These are phyloP conservation scores for Harringtonia aguacate DNA, from an alignment of 2,329 filamentous ascomycete species.

Conservation along the genomic window DNA sequence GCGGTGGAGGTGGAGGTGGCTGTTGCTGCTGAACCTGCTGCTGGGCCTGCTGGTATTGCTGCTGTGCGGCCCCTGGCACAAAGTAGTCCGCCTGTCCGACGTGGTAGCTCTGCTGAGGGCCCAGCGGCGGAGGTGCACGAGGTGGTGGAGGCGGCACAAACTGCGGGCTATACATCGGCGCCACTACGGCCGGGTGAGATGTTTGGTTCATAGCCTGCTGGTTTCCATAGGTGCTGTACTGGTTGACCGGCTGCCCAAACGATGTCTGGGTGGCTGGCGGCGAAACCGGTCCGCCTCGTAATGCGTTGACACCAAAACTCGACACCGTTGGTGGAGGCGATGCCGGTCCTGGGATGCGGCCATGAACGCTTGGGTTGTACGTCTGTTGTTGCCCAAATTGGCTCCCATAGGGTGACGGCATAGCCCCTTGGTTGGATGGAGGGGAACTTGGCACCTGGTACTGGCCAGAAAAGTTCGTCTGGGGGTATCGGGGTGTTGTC, in stretches of 20 bases:
- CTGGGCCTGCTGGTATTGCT: conserved; percentile 17
- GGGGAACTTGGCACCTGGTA: conserved; percentile 49
- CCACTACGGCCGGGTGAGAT: conserved; percentile 23
- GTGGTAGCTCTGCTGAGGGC: conserved; percentile 51
- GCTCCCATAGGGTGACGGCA: conserved; percentile 20
- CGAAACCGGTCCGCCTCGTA: conserved; percentile 31
- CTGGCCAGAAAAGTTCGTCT: conserved; percentile 43
- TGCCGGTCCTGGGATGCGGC: conserved; percentile 44
- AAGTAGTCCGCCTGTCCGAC: conserved; percentile 26
- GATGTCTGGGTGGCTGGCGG: conserved; percentile 52
- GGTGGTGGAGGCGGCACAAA: conserved; percentile 55
- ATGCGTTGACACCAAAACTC: conserved; percentile 21
- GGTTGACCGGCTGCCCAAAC: conserved; percentile 36
- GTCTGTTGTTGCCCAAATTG: conserved; percentile 36
- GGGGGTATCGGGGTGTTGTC: conserved; percentile 36
- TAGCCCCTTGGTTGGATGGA: conserved; percentile 34
- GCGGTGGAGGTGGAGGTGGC: conserved; percentile 29
- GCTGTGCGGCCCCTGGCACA: conserved; percentile 18
- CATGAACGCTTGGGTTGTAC: conserved; percentile 50
- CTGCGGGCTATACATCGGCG: conserved; percentile 38
- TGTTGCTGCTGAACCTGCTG: conserved; percentile 27
- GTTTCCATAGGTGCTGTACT: conserved; percentile 36
- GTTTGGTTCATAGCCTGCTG: conserved; percentile 29
- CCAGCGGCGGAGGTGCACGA: conserved; percentile 50
- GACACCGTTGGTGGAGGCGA: conserved; percentile 29